Percentiles rank a stretch among this genome's conserved stretches.
Conservation (phyloP, 2,329 filamentous ascomycete species). For the Nannizziopsis barbatae region DNA sequence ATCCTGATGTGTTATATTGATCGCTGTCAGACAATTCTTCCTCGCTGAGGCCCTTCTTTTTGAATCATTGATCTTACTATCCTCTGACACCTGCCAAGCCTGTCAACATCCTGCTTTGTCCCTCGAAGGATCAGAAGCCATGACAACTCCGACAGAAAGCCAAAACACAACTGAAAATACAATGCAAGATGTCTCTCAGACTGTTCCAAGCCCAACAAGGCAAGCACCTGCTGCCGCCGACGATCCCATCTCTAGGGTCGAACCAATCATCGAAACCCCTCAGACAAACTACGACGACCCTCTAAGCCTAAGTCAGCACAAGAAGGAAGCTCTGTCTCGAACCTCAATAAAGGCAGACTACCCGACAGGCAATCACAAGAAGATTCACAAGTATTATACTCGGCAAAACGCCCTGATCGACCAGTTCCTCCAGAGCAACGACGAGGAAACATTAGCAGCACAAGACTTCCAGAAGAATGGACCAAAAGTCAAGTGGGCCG, state of each 20-base stretch:
- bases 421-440: constrained; percentile 44
- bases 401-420: constrained; percentile 32
- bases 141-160: background rate
- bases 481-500: constrained; percentile 44
- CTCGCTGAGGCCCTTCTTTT: background rate
- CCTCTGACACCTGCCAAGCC: constrained; percentile 7
- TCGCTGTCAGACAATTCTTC: background rate
- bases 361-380: constrained; percentile 22
- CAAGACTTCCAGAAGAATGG: constrained; percentile 43
- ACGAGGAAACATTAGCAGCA: constrained; percentile 44
- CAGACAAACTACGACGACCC: constrained; percentile 15
- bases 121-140: background rate
- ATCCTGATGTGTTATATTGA: background rate
- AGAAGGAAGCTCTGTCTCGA: constrained; percentile 9
- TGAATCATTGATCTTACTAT: constrained; percentile 8
- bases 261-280: background rate
- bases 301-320: constrained; percentile 12
- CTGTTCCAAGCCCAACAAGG: background rate
- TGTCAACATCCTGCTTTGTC: background rate
- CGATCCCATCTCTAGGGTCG: constrained; percentile 1
- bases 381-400: constrained; percentile 34
- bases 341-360: constrained; percentile 13
- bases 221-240: background rate
- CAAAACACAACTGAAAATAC: background rate
- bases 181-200: constrained; percentile 1